Base-by-base conservation (phyloP, 495 filamentous ascomycete species). In the Amphirosellinia nigrospora region DNA sequence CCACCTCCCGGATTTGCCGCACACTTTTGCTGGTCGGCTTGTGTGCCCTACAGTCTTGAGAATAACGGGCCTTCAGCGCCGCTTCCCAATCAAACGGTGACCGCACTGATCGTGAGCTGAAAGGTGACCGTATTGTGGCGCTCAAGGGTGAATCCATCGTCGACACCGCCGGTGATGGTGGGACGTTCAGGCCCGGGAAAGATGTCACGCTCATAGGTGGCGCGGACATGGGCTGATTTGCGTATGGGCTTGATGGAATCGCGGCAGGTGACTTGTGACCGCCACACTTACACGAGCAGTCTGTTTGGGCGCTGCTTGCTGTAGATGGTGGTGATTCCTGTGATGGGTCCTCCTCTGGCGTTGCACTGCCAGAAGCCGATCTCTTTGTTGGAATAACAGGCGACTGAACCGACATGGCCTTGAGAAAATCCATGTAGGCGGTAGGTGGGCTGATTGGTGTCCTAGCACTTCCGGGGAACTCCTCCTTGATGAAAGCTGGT, bases 391-490 rank as follows among this genome's bases (percentile, higher is more conserved):
- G 74, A 26, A 91, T 82, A 30, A 89, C 84, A 2, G 92, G 92
- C 13, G 92, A 93, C 46, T 78, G 73, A 23, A 94, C 82, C 8
- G 89, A 88, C 81, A 86, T 84, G 69, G 79, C 75, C 75, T 93
- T 93, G 65, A 98, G 88, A 77, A 98, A 98, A 73, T 98, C 93
- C 50, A 93, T 91, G 76, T 98, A 98, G 64, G 95, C 94, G 5
- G 86, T 83, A 3, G 95, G 95, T 34, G 95, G 94, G n/a, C 92
- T 96, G 81, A 98, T 96, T 58, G 94, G 95, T 3, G 94, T 97
- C 74, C 89, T 89, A 41, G 83, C 78, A 34, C 82, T 73, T 30
- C 56, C 71, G 30, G 74, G 72, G 66, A 71, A 78, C 66, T 78
- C 76, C 65, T 78, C 76, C 67, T 84, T 84, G 64, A 81, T 80